Conservation (phyloP, 768 basidiomycete genomes). For the Gymnopilus dilepis region DNA sequence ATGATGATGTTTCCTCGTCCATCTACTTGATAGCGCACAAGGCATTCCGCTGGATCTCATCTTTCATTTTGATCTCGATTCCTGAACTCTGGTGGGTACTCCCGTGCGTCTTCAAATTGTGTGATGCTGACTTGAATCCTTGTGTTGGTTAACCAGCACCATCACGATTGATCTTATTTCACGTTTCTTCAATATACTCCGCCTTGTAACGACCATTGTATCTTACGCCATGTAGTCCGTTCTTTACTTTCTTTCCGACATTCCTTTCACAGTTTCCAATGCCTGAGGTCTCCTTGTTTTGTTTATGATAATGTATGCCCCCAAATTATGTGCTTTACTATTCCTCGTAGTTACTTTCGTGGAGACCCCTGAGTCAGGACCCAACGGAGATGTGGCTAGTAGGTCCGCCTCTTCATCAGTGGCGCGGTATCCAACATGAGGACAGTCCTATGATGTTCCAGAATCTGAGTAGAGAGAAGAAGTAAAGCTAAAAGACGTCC, state of each 20-base stretch:
- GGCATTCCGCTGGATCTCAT: not conserved
- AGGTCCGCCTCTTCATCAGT: not conserved
- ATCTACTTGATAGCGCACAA: not conserved
- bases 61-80: not conserved
- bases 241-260: not conserved
- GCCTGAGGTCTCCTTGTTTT: not conserved
- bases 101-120: not conserved
- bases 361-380: not conserved
- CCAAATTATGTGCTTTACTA: not conserved
- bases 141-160: too few relatives aligned
- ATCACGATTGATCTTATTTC: too few relatives aligned
- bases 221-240: not conserved
- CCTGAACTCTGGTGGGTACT: not conserved
- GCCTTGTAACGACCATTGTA: conserved; percentile 1
- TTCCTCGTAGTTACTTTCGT: too few relatives aligned
- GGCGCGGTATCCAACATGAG: not conserved
- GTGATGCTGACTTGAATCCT: not conserved
- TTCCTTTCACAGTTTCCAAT: not conserved
- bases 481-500: too few relatives aligned
- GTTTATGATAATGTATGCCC: not conserved
- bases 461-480: too few relatives aligned
- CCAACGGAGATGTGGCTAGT: not conserved
- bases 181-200: not conserved
- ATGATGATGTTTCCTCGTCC: conserved; percentile 20
- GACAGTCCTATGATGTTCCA: too few relatives aligned